Percentiles rank a stretch among this genome's conserved stretches.
These are phyloP conservation scores for Maudiozyma turicensis DNA, from an alignment of 805 yeast genomes.

Conservation along the genomic window DNA sequence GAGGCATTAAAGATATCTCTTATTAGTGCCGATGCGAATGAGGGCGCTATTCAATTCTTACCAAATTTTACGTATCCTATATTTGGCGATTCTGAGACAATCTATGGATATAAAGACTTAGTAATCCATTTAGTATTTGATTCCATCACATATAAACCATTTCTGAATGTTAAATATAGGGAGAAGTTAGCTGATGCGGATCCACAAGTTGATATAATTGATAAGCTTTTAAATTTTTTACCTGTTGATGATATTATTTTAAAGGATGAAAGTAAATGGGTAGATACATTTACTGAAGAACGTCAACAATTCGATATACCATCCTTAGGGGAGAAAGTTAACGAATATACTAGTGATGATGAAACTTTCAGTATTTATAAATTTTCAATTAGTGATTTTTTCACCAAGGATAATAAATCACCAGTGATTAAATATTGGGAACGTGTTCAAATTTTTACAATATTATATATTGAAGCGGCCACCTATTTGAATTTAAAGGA, in stretches of 20 bases:
- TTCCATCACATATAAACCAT: slow-evolving; percentile 62
- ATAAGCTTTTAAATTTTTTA: slow-evolving; percentile 44
- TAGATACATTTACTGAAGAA: slow-evolving; percentile 44
- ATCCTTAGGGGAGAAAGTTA: slow-evolving; percentile 25
- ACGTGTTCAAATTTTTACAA: slow-evolving; percentile 68
- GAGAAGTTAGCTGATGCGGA: slow-evolving; percentile 44
- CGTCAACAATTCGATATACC: slow-evolving; percentile 32
- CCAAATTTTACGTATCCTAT: slow-evolving; percentile 89
- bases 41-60: slow-evolving; percentile 51
- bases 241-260: slow-evolving; percentile 48
- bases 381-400: slow-evolving; percentile 16
- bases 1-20: slow-evolving; percentile 52
- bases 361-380: slow-evolving; percentile 45
- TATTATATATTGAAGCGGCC: slow-evolving; percentile 89
- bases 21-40: slow-evolving; percentile 51
- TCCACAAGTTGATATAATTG: slow-evolving; percentile 37
- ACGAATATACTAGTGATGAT: slow-evolving; percentile 26
- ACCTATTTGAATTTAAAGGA: slow-evolving; percentile 60
- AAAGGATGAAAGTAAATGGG: slow-evolving; percentile 64
- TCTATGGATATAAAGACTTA: slow-evolving; percentile 73
- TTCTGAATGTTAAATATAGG: slow-evolving; percentile 48
- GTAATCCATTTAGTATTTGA: slow-evolving; percentile 64
- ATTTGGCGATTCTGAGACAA: slow-evolving; percentile 82
- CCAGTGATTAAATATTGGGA: slow-evolving; percentile 18
- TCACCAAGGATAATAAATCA: neutral